Evolutionary conservation across 2,329 filamentous ascomycete species (phyloP), one percentile per base, ranked within the genome.

Genomic region (Aspergillus latus): DNA sequence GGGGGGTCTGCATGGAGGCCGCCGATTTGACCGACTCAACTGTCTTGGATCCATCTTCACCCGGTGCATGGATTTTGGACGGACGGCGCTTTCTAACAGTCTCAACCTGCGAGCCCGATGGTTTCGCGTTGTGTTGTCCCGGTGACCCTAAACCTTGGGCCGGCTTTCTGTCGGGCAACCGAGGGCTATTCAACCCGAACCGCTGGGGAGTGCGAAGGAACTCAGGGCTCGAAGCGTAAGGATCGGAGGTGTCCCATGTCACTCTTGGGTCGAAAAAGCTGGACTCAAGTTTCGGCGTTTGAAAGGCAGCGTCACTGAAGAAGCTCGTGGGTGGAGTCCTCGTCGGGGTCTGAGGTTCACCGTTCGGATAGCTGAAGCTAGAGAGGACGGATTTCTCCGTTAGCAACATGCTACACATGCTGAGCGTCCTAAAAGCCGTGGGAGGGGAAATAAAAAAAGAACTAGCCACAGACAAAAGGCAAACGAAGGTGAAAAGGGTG

Each of bases 1-100:
- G 84, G 32, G 84, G 84, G 10, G 84, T 86, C 69, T 86, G 83
- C 76, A 85, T 84, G 11, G 74, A 76, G 34, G 74, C 75, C 26
- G 75, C 75, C 7, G 74, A 77, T 52, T 72, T 76, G 56, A 70
- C 66, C 10, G 73, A 73, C 44, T 68, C 69, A 45, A 71, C 65
- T 11, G 70, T 68, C 13, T 66, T 67, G 16, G 70, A 66, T 8
- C 66, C 69, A 54, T 74, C 68, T 43, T 74, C 68, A 40, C 59
- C 54, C 40, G 56, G 52, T 39, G 61, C 63, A 54, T 68, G 62
- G 7, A 66, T 67, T 50, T 65, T 73, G 26, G 66, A 54, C 2
- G 65, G 49, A 8, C 68, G 68, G 55, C 68, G 68, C 16, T 71
- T 65, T 59, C 64, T 72, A 29, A 63, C 68, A 7, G 72, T 73